These are phyloP conservation scores for Westerdykella sp. DNA, from an alignment of 2,329 filamentous ascomycete species.

Conservation along the genomic window DNA sequence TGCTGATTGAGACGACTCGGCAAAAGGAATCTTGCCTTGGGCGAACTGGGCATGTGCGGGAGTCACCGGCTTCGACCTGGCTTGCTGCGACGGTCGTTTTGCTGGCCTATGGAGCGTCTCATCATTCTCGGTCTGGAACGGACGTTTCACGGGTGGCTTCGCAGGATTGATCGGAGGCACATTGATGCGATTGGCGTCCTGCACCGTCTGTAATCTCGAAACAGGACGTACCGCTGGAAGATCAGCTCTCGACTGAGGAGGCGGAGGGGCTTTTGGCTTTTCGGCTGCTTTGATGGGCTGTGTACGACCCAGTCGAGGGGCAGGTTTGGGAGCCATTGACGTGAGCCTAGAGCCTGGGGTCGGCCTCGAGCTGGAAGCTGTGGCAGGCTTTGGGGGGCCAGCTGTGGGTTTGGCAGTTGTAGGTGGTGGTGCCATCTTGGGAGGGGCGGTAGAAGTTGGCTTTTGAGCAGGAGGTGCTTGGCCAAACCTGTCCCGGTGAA, in stretches of 20 bases:
- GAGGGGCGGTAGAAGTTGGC: constrained; percentile 34
- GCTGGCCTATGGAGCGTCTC: constrained; percentile 45
- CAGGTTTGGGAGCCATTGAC: constrained; percentile 18
- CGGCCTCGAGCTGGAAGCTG: constrained; percentile 1
- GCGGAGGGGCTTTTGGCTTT: constrained; percentile 49
- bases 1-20: constrained; percentile 51
- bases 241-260: constrained; percentile 42
- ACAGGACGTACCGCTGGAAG: constrained; percentile 47
- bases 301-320: constrained; percentile 27
- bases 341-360: not conserved
- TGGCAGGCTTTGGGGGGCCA: constrained; percentile 12
- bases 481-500: constrained; percentile 49
- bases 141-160: constrained; percentile 65
- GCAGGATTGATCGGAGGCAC: constrained; percentile 59
- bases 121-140: constrained; percentile 63
- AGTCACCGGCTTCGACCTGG: constrained; percentile 39
- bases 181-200: constrained; percentile 52
- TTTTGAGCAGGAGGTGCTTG: constrained; percentile 50
- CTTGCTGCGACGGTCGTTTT: constrained; percentile 33
- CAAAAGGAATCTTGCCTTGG: constrained; percentile 85
- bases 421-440: constrained; percentile 25
- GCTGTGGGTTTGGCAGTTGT: constrained; percentile 11
- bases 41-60: constrained; percentile 60
- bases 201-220: constrained; percentile 56
- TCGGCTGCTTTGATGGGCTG: constrained; percentile 59